A percentile compares a stretch with the other conserved stretches of the same genome.
phyloP scores from a whole-genome alignment of 73 alveolate genomes.

The Blepharisma stoltei region DNA sequence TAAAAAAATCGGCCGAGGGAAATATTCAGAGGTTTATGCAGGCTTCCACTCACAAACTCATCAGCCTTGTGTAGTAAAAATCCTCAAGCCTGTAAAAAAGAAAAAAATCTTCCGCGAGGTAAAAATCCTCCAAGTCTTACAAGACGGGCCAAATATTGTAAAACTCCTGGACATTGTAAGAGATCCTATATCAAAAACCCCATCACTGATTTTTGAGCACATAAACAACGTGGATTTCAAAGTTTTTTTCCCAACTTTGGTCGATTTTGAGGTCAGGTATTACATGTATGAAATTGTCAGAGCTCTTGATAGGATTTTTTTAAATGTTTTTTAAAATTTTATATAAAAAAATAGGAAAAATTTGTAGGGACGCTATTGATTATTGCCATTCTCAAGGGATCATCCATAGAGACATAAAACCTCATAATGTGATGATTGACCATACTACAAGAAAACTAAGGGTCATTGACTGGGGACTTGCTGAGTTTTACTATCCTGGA shows the following conservation, averaged over 20 bases:
- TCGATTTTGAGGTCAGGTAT: slow-evolving; percentile 87
- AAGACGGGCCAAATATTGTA: slow-evolving; percentile 91
- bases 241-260: slow-evolving; percentile 80
- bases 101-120: slow-evolving; percentile 95
- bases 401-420: slow-evolving; percentile 96
- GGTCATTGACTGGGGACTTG: slow-evolving; percentile 98
- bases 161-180: slow-evolving; percentile 93
- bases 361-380: too few relatives aligned
- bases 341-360: too few relatives aligned
- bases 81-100: slow-evolving; percentile 95
- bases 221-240: slow-evolving; percentile 90
- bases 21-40: slow-evolving; percentile 90
- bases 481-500: slow-evolving; percentile 93
- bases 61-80: slow-evolving; percentile 79
- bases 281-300: slow-evolving; percentile 86
- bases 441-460: slow-evolving; percentile 79
- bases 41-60: slow-evolving; percentile 81
- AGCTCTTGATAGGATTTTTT: too few relatives aligned
- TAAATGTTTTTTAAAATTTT: too few relatives aligned
- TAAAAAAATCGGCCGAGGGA: slow-evolving; percentile 96
- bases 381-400: slow-evolving; percentile 96
- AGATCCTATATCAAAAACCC: slow-evolving; percentile 94
- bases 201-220: slow-evolving; percentile 81
- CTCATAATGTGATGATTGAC: slow-evolving; percentile 95
- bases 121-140: slow-evolving; percentile 87